Conservation (phyloP, 352 stramenopile genomes). For the Blastocystis sp. region DNA sequence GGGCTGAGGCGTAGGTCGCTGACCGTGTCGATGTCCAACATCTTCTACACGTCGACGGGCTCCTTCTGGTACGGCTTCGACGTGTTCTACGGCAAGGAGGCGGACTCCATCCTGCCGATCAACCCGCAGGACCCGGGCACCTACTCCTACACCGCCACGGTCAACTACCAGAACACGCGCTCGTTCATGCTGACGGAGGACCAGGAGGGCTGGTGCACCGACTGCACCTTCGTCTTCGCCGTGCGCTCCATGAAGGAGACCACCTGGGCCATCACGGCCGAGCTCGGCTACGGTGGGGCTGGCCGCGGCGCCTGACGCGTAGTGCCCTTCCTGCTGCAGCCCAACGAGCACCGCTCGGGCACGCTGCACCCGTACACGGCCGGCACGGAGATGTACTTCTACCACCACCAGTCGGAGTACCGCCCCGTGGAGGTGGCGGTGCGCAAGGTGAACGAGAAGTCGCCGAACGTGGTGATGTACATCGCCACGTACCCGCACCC, state of each 20-base stretch:
- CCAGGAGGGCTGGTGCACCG: slow-evolving; percentile 44
- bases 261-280: slow-evolving; percentile 24
- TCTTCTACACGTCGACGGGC: slow-evolving; percentile 28
- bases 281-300: slow-evolving; percentile 41
- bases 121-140: slow-evolving; percentile 28
- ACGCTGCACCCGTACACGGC: slow-evolving; percentile 26
- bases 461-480: slow-evolving; percentile 47
- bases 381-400: slow-evolving; percentile 55
- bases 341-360: slow-evolving; percentile 1
- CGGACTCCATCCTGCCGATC: not conserved
- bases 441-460: not conserved
- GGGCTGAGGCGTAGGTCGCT: not conserved
- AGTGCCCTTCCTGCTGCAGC: slow-evolving; percentile 52
- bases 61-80: slow-evolving; percentile 37
- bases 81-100: not conserved
- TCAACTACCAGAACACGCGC: not conserved
- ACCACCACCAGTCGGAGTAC: slow-evolving; percentile 35
- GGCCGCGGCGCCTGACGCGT: not conserved
- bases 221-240: slow-evolving; percentile 62
- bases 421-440: slow-evolving; percentile 23
- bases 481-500: slow-evolving; percentile 37
- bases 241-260: slow-evolving; percentile 50
- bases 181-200: slow-evolving; percentile 50
- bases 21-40: slow-evolving; percentile 14
- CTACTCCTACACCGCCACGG: slow-evolving; percentile 10